A percentile compares a stretch with the other conserved stretches of the same genome.
Conservation (phyloP, 208 protist genomes). For the Leishmania guyanensis region DNA sequence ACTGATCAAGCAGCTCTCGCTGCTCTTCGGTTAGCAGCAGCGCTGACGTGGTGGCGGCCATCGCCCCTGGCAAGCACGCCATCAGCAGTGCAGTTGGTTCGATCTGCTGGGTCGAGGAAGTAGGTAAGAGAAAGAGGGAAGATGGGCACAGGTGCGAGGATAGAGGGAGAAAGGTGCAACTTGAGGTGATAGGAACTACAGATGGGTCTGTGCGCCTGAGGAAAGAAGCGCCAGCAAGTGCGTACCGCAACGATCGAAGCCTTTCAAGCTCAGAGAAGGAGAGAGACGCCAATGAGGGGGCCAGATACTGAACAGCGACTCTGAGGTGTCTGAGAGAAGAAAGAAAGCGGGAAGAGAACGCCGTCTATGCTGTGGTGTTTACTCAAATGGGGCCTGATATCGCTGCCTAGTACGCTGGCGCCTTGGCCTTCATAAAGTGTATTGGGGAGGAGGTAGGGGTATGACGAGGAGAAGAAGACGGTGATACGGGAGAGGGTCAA, state of each 20-base stretch:
- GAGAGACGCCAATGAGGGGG: not conserved
- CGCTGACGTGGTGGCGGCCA: not conserved
- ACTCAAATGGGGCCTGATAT: not conserved
- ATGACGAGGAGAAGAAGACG: not conserved
- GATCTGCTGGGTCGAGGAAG: not conserved
- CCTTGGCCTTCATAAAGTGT: not conserved
- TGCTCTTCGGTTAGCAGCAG: conserved; percentile 19
- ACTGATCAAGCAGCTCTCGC: conserved; percentile 15
- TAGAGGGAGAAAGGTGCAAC: too few species aligned
- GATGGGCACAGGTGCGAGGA: not conserved
- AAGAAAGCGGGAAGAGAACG: not conserved
- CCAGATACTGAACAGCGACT: not conserved
- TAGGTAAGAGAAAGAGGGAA: conserved; percentile 7
- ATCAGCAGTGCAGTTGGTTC: not conserved
- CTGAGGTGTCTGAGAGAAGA: not conserved
- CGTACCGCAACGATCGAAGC: not conserved
- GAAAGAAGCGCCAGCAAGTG: not conserved
- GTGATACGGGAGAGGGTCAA: not conserved
- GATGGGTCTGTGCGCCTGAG: not conserved
- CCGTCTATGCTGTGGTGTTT: not conserved
- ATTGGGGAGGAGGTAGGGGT: not conserved
- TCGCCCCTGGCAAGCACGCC: not conserved
- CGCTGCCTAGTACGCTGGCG: not conserved
- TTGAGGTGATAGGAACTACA: not conserved
- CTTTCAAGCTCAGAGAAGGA: not conserved